Conservation (phyloP, 2,329 filamentous ascomycete species). For the Fonsecaea pugnacius region DNA sequence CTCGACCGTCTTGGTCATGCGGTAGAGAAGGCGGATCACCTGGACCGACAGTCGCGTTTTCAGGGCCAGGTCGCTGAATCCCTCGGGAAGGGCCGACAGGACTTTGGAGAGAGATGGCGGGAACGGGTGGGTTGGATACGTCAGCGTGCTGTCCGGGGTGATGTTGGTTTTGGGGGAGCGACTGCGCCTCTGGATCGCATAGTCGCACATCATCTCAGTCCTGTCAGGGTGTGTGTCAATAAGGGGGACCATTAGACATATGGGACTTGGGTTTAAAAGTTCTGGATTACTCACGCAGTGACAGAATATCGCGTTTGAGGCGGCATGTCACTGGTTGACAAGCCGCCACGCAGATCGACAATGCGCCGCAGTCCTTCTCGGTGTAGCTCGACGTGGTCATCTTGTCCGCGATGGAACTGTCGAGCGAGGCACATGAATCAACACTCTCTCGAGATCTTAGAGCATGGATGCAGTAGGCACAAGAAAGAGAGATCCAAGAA, state of each 20-base stretch:
- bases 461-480: too few relatives aligned
- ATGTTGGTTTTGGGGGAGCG: conserved; percentile 15
- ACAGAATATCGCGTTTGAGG: conserved; percentile 17
- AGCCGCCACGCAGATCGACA: conserved; percentile 16
- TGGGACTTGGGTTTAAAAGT: background rate
- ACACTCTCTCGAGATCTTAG: too few relatives aligned
- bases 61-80: conserved; percentile 25
- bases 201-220: conserved; percentile 23
- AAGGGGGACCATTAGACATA: background rate
- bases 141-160: conserved; percentile 9
- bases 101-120: conserved; percentile 11
- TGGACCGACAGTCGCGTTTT: conserved; percentile 9
- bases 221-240: background rate
- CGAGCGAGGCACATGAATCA: background rate
- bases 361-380: conserved; percentile 20
- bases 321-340: conserved; percentile 3
- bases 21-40: conserved; percentile 22
- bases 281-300: conserved; percentile 9
- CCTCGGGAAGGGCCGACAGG: conserved; percentile 16
- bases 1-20: conserved; percentile 3
- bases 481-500: too few relatives aligned
- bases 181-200: conserved; percentile 9
- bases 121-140: conserved; percentile 26
- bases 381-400: conserved; percentile 19
- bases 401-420: conserved; percentile 13